Evolutionary conservation across 2,329 filamentous ascomycete genomes (phyloP).

Genomic region (Phyllosticta citriasiana): DNA sequence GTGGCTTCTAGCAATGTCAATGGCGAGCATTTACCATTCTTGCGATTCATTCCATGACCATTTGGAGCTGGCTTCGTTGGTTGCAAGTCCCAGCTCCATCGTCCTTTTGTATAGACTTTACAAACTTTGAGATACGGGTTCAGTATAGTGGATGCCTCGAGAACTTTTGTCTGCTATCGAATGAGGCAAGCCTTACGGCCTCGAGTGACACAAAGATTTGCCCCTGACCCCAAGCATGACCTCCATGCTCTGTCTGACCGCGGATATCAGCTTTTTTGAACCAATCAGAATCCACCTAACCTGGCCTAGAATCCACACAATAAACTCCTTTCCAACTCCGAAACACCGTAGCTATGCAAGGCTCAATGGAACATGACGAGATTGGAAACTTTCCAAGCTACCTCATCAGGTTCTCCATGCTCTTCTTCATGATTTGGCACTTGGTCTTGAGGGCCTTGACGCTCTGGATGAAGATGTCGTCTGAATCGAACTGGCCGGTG

Average conservation of each 20-base stretch:
- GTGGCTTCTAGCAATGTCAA: neutral
- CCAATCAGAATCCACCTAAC: neutral
- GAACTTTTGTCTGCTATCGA: neutral
- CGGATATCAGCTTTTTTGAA: conserved; percentile 3
- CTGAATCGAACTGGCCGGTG: conserved; percentile 88
- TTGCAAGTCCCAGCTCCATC: neutral
- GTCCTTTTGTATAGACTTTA: neutral
- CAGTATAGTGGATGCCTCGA: neutral
- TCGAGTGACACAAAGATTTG: neutral
- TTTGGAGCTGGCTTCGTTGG: neutral
- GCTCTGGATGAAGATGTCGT: conserved; percentile 84
- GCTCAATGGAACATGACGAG: neutral
- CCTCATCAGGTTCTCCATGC: conserved; percentile 42
- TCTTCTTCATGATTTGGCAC: conserved; percentile 62
- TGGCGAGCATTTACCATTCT: neutral
- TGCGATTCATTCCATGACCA: neutral
- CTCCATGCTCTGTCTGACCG: neutral
- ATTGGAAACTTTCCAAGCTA: neutral
- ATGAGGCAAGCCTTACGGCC: neutral
- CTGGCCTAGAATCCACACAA: neutral
- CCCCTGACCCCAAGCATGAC: neutral
- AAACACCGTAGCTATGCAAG: conserved; percentile 12
- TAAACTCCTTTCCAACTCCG: neutral
- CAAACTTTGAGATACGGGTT: neutral
- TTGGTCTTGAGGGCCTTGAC: conserved; percentile 79